Evolutionary conservation across 768 basidiomycete genomes (phyloP).

Genomic region (Russula compacta): DNA sequence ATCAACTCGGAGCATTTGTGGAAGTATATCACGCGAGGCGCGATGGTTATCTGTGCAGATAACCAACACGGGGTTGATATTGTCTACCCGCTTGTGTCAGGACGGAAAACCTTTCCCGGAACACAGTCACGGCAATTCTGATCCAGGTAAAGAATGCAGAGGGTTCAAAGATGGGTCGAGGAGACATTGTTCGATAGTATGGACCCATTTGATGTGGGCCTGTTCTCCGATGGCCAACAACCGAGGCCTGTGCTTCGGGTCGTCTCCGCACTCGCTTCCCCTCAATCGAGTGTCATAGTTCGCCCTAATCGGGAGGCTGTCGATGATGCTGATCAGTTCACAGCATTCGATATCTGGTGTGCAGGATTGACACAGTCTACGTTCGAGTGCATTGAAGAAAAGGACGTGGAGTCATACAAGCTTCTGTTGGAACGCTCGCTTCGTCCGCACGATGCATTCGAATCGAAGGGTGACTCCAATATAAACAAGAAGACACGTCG

Average conservation of each 20-base stretch:
- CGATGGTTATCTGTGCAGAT: neutral
- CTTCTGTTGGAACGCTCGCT: no score
- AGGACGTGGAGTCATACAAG: neutral
- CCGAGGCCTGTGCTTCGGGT: neutral
- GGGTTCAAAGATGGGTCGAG: rapidly evolving
- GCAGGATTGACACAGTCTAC: neutral
- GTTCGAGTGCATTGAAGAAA: neutral
- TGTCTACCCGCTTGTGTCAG: neutral
- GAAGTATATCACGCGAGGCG: neutral
- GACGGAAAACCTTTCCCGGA: neutral
- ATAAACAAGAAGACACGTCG: no score
- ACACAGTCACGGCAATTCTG: neutral
- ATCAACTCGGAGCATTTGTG: neutral
- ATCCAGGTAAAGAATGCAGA: neutral
- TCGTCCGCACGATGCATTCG: no score
- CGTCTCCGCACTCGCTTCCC: neutral
- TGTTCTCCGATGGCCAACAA: neutral
- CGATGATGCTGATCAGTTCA: neutral
- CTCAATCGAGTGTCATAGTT: neutral
- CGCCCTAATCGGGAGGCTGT: neutral
- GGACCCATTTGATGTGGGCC: neutral
- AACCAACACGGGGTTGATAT: neutral
- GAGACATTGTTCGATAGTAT: neutral
- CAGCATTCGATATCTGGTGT: neutral
- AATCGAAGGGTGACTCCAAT: no score